Base-by-base conservation (phyloP, 1,284 basidiomycete species). In the Vanrija humicola region DNA sequence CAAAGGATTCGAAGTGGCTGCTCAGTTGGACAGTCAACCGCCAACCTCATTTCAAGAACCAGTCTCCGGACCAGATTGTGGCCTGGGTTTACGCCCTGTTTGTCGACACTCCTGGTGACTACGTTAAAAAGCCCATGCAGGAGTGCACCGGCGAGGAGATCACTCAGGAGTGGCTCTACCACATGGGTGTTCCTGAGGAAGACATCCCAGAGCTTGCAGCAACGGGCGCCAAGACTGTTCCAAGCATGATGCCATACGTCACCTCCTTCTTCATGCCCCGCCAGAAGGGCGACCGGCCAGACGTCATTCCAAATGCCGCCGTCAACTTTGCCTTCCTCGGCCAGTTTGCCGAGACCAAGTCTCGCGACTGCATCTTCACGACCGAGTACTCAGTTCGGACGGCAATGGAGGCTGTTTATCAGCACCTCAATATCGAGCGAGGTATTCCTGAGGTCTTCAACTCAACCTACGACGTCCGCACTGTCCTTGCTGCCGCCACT, bases 321-420 rank as follows among this genome's bases (percentile, higher is more conserved):
- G 25, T 23, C 23, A 51, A 51, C 49, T 45, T 45, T 26, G n/a
- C 43, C 0, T 51, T 51, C 43, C 18, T 51, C 38, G 50, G 50
- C 16, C 50, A 51, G 43, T 51, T 51, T 44, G 50, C 50, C 5
- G 34, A 50, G 48, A 14, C 42, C 15, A 18, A 38, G 21, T 38
- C 43, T 8, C 29, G 43, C 29, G 50, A 51, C 50, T 45, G 43
- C 23, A 39, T 51, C 50, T 45, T 51, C 23, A 51, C 50, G 16
- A 39, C 23, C 15, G 50, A 51, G 43, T 51, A 51, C 43, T 44
- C 50, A 4, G 50, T 46, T n/a, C 43, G 50, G 3, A 45, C 50
- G 23, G 43, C 50, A 1, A 51, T 51, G 50, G 34, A 50, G 42
- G 49, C 49, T 3, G 49, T 46, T 6, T 51, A 51, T 23, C n/a